Conservation (phyloP, 2,329 filamentous ascomycete genomes). For the Cercospora sp. region DNA sequence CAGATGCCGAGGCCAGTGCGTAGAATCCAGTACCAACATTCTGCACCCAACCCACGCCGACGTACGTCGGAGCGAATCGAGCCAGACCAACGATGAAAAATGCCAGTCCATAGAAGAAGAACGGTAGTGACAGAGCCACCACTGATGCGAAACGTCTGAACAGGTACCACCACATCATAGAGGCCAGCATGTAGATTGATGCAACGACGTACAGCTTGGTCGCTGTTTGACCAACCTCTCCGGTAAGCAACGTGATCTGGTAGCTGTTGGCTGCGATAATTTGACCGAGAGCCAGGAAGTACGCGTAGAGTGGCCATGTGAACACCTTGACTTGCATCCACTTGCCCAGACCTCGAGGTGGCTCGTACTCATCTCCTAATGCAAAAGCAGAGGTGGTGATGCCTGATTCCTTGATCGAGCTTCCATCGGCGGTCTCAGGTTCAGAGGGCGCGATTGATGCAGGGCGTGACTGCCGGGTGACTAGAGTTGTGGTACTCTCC, state of each 20-base stretch:
- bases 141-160: constrained; percentile 59
- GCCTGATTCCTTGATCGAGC: constrained; percentile 18
- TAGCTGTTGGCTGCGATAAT: constrained; percentile 66
- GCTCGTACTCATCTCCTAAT: constrained; percentile 55
- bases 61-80: constrained; percentile 49
- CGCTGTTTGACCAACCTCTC: constrained; percentile 59
- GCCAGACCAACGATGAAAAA: constrained; percentile 63
- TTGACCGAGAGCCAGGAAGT: constrained; percentile 62
- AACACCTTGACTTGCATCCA: constrained; percentile 58
- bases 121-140: constrained; percentile 59
- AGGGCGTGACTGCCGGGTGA: constrained; percentile 8
- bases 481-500: constrained; percentile 13
- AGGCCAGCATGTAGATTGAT: constrained; percentile 58
- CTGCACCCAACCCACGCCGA: constrained; percentile 54
- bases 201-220: constrained; percentile 61
- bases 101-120: constrained; percentile 61
- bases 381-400: constrained; percentile 48
- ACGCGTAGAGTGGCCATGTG: constrained; percentile 63
- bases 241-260: constrained; percentile 65
- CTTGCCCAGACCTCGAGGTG: constrained; percentile 58
- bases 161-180: constrained; percentile 61
- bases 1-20: constrained; percentile 60
- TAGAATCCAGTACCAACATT: constrained; percentile 63
- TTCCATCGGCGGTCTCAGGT: constrained; percentile 33
- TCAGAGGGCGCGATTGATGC: constrained; percentile 17